Evolutionary conservation across 768 basidiomycete genomes (phyloP), one percentile per base, ranked within the genome.

Genomic region (Cyathus striatus): DNA sequence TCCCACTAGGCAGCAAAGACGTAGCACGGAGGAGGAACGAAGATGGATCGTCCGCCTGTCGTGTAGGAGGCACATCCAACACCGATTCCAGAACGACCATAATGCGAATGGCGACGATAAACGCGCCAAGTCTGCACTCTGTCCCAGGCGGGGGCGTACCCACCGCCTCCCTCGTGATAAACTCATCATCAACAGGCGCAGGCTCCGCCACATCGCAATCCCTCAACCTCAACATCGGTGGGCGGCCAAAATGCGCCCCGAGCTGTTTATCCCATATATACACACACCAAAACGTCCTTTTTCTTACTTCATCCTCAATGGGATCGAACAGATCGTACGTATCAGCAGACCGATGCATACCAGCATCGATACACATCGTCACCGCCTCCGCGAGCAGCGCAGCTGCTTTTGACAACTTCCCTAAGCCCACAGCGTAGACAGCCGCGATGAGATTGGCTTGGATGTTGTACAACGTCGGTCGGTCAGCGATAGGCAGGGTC

Each of bases 241-340:
- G 92, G 20, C 92, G 73, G 20, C 93, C 92, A 59, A 95, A 94
- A 61, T 90, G 86, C 45, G 88, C 86, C 9, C 81, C 72, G 5
- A 92, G 79, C 55, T 94, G 92, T 64, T 96, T 95, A 64, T 96
- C 93, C 93, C 93, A 95, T 39, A 90, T 76, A 64, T 95, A 96
- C 21, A 94, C 90, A 46, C 90, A 90, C 91, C 92, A 96, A 62
- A 96, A 96, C 0, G 93, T 95, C 52, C 92, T 82, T 63, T 94
- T 95, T 45, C 93, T 78, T 22, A 92, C 81, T 60, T 95, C 90
- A 47, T 88, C 86, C 60, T 94, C 92, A 49, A 94, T 84, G 6
- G 86, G 77, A 62, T 92, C 85, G 59, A 96, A 95, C 40, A 89
- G 73, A 56, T 89, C 85, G 55, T 90, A 90, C 12, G 80, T 82